phyloP scores from a whole-genome alignment of 139 green algal species.

The Volvox africanus region DNA sequence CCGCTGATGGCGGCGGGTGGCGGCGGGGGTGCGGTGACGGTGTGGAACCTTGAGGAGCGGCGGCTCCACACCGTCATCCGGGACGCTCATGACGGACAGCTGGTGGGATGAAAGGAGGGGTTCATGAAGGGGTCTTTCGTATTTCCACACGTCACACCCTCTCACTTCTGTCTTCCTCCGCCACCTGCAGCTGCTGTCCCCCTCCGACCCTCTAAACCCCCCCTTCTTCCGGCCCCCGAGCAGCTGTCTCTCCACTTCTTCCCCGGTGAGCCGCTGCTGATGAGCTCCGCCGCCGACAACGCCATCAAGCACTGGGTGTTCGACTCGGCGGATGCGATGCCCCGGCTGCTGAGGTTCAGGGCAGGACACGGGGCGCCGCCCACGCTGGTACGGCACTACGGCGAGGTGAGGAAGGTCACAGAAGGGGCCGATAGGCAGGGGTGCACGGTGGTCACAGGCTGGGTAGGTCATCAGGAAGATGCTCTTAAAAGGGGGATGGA shows the following conservation, averaged over 20 bases:
- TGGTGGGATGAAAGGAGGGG: slow-evolving; percentile 47
- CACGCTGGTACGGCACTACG: slow-evolving; percentile 83
- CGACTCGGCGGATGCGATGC: slow-evolving; percentile 76
- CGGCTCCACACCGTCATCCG: slow-evolving; percentile 82
- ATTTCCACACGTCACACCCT: not conserved
- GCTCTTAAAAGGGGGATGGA: not conserved
- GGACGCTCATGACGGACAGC: slow-evolving; percentile 82
- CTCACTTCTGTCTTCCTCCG: not conserved
- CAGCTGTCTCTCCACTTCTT: slow-evolving; percentile 83
- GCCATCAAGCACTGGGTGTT: slow-evolving; percentile 97
- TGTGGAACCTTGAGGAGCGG: slow-evolving; percentile 94
- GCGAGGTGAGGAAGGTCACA: slow-evolving; percentile 47
- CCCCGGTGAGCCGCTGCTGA: slow-evolving; percentile 87
- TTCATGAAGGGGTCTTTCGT: not conserved
- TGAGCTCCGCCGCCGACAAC: slow-evolving; percentile 92
- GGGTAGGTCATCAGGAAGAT: too few species aligned
- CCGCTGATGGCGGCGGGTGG: slow-evolving; percentile 90
- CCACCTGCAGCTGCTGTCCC: not conserved
- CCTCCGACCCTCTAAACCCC: not conserved
- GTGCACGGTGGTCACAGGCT: too few species aligned
- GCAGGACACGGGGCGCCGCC: slow-evolving; percentile 91
- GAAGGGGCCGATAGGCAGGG: not conserved
- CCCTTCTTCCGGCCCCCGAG: not conserved
- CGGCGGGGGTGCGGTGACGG: slow-evolving; percentile 82
- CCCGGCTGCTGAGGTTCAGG: slow-evolving; percentile 90